A percentile compares a stretch with the other conserved stretches of the same genome.
These are phyloP conservation scores for Candida piceae DNA, from an alignment of 805 yeast species.

Conservation along the genomic window DNA sequence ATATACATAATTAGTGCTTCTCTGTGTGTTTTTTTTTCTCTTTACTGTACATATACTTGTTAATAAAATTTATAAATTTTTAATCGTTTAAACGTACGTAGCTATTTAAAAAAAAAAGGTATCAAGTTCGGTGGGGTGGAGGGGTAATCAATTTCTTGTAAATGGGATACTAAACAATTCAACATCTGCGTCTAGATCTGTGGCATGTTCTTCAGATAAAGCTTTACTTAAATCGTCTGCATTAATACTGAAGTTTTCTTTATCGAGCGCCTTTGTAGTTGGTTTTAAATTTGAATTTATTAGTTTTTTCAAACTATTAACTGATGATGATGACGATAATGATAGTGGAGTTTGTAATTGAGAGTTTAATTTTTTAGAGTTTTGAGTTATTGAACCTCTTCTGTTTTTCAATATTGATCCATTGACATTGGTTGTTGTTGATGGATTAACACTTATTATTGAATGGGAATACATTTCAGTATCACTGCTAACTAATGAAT, in stretches of 20 bases:
- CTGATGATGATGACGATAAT: neutral
- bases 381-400: conserved; percentile 6
- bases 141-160: neutral
- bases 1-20: no score
- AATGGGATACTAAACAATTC: conserved; percentile 7
- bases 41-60: no score
- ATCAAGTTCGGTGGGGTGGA: no score
- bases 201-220: conserved; percentile 12
- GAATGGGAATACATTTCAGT: conserved; percentile 20
- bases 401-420: neutral
- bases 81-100: no score
- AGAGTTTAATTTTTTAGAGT: neutral
- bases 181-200: conserved; percentile 4
- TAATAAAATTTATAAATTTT: no score
- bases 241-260: conserved; percentile 26
- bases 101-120: no score
- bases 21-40: no score
- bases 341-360: no score
- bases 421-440: neutral
- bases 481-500: conserved; percentile 33
- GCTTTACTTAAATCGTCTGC: conserved; percentile 29
- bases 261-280: no score
- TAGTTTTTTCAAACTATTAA: neutral
- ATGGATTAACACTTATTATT: neutral
- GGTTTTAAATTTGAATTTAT: conserved; percentile 2